These are phyloP conservation scores for Candida gorgasii DNA, from an alignment of 805 yeast genomes.

Conservation along the genomic window DNA sequence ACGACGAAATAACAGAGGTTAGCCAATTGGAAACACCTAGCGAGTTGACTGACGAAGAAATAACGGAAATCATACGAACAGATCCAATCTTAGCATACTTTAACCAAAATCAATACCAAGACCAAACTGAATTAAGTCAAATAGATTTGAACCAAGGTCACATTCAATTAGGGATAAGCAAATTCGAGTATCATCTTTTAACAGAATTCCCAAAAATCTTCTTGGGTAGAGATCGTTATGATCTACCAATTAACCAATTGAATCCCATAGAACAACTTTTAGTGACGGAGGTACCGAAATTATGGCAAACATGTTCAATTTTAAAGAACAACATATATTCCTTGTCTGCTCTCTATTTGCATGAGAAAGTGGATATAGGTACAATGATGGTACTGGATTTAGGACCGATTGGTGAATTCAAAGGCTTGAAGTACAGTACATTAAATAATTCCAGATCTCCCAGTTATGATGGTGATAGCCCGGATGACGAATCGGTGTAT, in stretches of 20 bases:
- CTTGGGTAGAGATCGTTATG: neutral
- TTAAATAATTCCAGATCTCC: neutral
- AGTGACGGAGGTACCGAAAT: conserved; percentile 1
- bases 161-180: conserved; percentile 4
- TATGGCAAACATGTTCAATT: conserved; percentile 5
- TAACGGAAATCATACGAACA: neutral
- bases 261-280: conserved; percentile 7
- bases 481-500: neutral
- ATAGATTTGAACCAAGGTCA: neutral
- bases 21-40: neutral
- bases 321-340: conserved; percentile 6
- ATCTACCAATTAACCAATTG: neutral
- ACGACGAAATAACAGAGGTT: neutral
- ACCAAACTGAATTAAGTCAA: neutral
- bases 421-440: conserved; percentile 1
- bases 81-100: conserved; percentile 1
- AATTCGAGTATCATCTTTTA: conserved; percentile 10
- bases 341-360: conserved; percentile 2
- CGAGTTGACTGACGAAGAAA: conserved; percentile 1
- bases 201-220: conserved; percentile 3
- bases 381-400: conserved; percentile 5
- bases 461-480: neutral
- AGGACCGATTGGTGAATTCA: conserved; percentile 3
- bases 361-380: conserved; percentile 2
- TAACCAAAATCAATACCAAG: neutral